A percentile compares a stretch with the other conserved stretches of the same genome.
Conservation (phyloP, 2,329 filamentous ascomycete species). For the Curvularia sp. region DNA sequence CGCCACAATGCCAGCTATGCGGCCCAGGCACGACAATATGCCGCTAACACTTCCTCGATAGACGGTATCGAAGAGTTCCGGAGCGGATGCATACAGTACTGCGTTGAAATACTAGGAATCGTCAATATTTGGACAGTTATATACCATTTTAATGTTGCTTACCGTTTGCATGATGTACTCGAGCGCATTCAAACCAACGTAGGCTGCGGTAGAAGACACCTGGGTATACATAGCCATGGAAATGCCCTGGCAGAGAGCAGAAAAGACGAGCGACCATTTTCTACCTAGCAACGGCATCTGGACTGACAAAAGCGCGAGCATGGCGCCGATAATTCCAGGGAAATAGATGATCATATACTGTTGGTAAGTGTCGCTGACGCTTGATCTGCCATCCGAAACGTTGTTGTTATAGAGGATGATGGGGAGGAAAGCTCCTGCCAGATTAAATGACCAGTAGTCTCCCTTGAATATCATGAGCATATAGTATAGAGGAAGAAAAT, state of each 20-base stretch:
- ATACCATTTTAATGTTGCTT: not conserved
- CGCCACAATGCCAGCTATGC: slow-evolving; percentile 39
- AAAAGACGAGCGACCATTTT: slow-evolving; percentile 41
- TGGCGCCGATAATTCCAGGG: slow-evolving; percentile 37
- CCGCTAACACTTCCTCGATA: slow-evolving; percentile 42
- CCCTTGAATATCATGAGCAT: slow-evolving; percentile 19
- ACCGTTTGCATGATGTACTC: slow-evolving; percentile 46
- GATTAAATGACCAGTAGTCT: slow-evolving; percentile 45
- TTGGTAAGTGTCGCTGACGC: slow-evolving; percentile 36
- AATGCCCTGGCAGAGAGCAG: slow-evolving; percentile 37
- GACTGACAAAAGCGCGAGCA: slow-evolving; percentile 33
- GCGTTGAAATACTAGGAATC: slow-evolving; percentile 37
- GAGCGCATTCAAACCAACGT: slow-evolving; percentile 39
- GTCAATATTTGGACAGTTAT: not conserved
- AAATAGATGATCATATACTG: slow-evolving; percentile 43
- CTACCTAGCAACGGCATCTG: slow-evolving; percentile 39
- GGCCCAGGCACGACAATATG: slow-evolving; percentile 40
- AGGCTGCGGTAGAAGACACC: slow-evolving; percentile 34
- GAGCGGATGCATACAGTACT: slow-evolving; percentile 39
- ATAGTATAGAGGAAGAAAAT: not conserved
- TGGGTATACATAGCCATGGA: slow-evolving; percentile 44
- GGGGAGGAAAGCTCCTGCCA: slow-evolving; percentile 36
- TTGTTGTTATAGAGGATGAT: slow-evolving; percentile 42
- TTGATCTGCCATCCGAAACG: slow-evolving; percentile 30
- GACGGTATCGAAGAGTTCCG: slow-evolving; percentile 39